These are phyloP conservation scores for Coleophoma cylindrospora DNA, from an alignment of 2,329 filamentous ascomycete genomes.

Conservation along the genomic window DNA sequence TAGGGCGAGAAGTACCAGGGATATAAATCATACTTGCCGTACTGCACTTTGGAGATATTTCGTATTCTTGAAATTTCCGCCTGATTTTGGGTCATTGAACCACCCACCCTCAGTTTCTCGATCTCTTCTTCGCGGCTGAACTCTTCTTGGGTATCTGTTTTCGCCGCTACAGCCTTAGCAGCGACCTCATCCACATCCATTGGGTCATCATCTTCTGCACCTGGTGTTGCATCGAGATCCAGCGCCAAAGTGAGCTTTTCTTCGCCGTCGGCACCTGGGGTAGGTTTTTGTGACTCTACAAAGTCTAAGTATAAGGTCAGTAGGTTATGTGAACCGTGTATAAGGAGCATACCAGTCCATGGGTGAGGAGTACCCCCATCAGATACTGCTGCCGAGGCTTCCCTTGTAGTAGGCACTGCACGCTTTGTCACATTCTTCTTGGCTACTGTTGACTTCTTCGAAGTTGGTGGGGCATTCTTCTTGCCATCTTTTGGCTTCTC, in stretches of 20 bases:
- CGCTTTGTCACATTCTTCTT: slow-evolving; percentile 37
- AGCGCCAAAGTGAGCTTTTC: slow-evolving; percentile 18
- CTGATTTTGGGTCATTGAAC: slow-evolving; percentile 98
- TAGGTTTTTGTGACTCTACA: slow-evolving; percentile 20
- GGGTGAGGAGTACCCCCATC: slow-evolving; percentile 23
- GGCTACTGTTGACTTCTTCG: slow-evolving; percentile 27
- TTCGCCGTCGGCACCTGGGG: slow-evolving; percentile 20
- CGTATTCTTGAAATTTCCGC: slow-evolving; percentile 94
- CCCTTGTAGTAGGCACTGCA: slow-evolving; percentile 18
- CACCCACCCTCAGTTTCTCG: slow-evolving; percentile 88
- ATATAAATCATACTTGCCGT: slow-evolving; percentile 86
- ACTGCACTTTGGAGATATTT: slow-evolving; percentile 91
- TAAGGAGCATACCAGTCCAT: slow-evolving; percentile 14
- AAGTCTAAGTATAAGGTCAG: slow-evolving; percentile 18
- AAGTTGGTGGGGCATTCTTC: slow-evolving; percentile 48
- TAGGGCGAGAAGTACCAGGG: slow-evolving; percentile 99
- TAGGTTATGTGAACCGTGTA: not conserved
- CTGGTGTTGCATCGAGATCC: slow-evolving; percentile 24
- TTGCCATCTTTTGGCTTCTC: slow-evolving; percentile 75
- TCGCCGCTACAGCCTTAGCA: slow-evolving; percentile 17
- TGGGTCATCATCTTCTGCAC: slow-evolving; percentile 29
- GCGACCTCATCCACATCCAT: slow-evolving; percentile 52
- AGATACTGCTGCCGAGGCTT: slow-evolving; percentile 22
- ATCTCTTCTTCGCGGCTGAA: slow-evolving; percentile 89
- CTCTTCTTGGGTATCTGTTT: slow-evolving; percentile 28